These are phyloP conservation scores for Microcyclosporella mali DNA, from an alignment of 2,329 filamentous ascomycete species.

Conservation along the genomic window DNA sequence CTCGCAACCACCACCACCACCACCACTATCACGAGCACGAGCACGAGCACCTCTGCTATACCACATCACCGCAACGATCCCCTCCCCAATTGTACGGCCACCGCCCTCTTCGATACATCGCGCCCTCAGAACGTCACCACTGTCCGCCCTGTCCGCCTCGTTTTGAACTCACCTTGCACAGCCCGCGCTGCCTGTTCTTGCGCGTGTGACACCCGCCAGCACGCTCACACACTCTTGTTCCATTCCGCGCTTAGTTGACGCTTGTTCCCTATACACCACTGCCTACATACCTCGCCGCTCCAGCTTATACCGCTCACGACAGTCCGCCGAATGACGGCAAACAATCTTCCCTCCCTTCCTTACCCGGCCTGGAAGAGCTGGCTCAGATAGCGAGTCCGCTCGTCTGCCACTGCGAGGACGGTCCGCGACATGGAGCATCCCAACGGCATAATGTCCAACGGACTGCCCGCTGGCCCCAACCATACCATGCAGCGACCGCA, in stretches of 20 bases:
- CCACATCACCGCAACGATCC: neutral
- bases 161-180: too few species aligned
- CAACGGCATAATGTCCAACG: slow-evolving; percentile 14
- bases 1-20: neutral
- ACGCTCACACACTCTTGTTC: neutral
- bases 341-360: neutral
- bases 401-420: neutral
- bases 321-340: slow-evolving; percentile 4
- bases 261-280: too few species aligned
- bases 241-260: neutral
- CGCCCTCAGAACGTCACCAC: neutral
- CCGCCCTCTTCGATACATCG: neutral
- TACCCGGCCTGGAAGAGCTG: slow-evolving; percentile 4
- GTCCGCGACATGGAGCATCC: slow-evolving; percentile 8
- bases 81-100: neutral
- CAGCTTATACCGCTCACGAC: neutral
- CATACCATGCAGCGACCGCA: slow-evolving; percentile 26
- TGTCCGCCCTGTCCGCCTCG: neutral
- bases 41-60: neutral
- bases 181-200: too few species aligned
- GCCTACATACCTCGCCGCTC: too few species aligned
- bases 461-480: slow-evolving; percentile 8
- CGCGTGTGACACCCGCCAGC: neutral
- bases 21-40: neutral
- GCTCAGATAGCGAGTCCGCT: neutral